Base-by-base conservation (phyloP, 495 filamentous ascomycete genomes). In the Sphaerosporella brunnea region DNA sequence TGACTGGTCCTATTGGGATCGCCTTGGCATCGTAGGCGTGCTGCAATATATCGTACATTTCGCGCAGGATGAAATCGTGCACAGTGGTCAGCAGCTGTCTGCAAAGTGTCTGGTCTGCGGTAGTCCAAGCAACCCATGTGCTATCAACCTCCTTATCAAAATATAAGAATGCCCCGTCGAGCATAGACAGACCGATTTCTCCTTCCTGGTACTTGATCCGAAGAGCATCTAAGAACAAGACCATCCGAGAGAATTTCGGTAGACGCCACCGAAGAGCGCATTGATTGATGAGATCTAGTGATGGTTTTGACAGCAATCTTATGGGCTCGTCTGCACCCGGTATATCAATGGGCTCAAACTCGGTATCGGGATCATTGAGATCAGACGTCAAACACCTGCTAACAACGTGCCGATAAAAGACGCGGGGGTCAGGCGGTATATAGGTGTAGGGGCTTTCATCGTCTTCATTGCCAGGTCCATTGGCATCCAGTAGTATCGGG, bases 221-320 rank as follows among this genome's bases (percentile, higher is more conserved):
- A 35, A 84, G 72, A 32, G 85, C 84, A 65, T 99, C 92, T 32
- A 95, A 65, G 56, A 93, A 82, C 8, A 92, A 66, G 1, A 86
- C 73, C 45, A 87, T 67, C 39, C 84, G 71, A 26, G 85, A 84
- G 59, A 80, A 84, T 39, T 75, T 73, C 16, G 90, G 88, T 50
- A 99, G 74, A 20, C 92, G 78, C 92, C 92, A 99, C 50, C 87
- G 77, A 53, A 84, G 64, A 55, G 76, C 81, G 35, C 93, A 70
- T 56, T 96, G 88, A 55, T 79, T 79, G 46, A 96, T 65, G 48
- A 99, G 66, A 44, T 94, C 84, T 9, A 72, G 70, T 1, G 85
- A 90, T 38, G 82, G 73, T 51, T 84, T 84, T 0, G 86, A 90
- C 10, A 99, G 66, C 18, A 88, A 65, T 36, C 72, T 75, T 53